These are phyloP conservation scores for Globisporangium nodosum DNA, from an alignment of 352 stramenopile species.

Conservation along the genomic window DNA sequence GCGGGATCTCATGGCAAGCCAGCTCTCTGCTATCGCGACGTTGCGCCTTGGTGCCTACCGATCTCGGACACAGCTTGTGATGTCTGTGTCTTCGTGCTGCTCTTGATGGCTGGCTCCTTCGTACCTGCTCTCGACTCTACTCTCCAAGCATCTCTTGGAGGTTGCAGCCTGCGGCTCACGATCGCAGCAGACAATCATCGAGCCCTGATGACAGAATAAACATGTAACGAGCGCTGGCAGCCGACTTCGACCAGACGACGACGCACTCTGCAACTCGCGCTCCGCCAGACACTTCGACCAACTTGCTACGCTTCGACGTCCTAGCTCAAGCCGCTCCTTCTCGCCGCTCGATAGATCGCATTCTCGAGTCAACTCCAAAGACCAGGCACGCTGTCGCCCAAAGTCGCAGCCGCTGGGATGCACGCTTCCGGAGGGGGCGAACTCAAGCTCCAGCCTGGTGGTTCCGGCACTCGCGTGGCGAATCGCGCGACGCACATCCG, in stretches of 20 bases:
- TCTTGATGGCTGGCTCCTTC: not conserved
- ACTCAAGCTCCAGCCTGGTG: not conserved
- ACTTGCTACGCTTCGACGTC: too few relatives aligned
- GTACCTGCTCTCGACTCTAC: not conserved
- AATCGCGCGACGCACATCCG: slow-evolving; percentile 17
- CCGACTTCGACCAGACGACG: not conserved
- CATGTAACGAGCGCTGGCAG: not conserved
- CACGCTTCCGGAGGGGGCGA: not conserved
- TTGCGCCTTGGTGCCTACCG: too few relatives aligned
- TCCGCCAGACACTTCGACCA: too few relatives aligned
- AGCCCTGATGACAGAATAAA: not conserved
- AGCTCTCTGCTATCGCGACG: not conserved
- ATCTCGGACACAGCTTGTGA: too few relatives aligned
- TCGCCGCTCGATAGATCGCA: not conserved
- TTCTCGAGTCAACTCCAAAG: not conserved
- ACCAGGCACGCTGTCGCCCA: not conserved
- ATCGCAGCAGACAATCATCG: not conserved
- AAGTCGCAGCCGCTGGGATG: not conserved
- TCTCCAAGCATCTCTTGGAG: too few relatives aligned
- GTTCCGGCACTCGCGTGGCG: not conserved
- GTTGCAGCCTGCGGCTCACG: not conserved
- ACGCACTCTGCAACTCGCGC: not conserved
- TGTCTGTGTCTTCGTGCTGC: too few relatives aligned
- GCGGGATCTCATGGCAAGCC: too few relatives aligned
- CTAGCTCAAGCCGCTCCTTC: not conserved